phyloP scores from a whole-genome alignment of 257 asterid genomes.

The Ilex aquifolium region DNA sequence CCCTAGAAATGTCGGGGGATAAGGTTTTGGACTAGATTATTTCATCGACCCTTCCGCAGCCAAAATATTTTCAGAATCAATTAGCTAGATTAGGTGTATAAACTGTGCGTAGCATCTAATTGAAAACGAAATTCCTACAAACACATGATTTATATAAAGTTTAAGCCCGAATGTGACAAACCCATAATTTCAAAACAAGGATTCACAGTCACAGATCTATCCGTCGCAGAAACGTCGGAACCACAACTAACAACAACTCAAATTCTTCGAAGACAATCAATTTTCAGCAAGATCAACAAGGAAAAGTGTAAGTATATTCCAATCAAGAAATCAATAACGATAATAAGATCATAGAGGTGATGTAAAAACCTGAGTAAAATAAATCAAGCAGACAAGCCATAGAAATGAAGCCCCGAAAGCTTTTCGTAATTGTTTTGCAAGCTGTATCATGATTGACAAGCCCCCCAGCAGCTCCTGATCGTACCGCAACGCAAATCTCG shows the following conservation, averaged over 20 bases:
- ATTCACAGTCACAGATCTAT: neutral
- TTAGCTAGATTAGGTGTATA: too few species aligned
- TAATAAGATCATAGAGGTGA: neutral
- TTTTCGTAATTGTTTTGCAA: conserved; percentile 66
- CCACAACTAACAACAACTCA: neutral
- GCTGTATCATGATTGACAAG: conserved; percentile 41
- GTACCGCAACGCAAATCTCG: neutral
- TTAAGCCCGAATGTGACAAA: conserved; percentile 3
- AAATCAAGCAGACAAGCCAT: conserved; percentile 91
- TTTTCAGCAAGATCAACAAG: neutral
- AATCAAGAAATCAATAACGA: neutral
- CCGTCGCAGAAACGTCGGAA: neutral
- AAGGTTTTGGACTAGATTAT: too few species aligned
- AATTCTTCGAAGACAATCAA: neutral
- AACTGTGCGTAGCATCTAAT: too few species aligned
- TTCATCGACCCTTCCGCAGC: too few species aligned
- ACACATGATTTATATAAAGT: neutral
- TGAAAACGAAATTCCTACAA: too few species aligned
- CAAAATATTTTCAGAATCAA: too few species aligned
- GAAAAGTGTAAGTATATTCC: neutral
- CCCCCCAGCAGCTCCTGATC: neutral
- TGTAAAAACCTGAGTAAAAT: conserved; percentile 81
- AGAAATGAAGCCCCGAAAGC: conserved; percentile 80
- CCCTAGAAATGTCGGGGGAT: too few species aligned
- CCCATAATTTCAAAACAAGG: conserved; percentile 4